phyloP scores from a whole-genome alignment of 495 filamentous ascomycete species.

The Aspergillus wentii region DNA sequence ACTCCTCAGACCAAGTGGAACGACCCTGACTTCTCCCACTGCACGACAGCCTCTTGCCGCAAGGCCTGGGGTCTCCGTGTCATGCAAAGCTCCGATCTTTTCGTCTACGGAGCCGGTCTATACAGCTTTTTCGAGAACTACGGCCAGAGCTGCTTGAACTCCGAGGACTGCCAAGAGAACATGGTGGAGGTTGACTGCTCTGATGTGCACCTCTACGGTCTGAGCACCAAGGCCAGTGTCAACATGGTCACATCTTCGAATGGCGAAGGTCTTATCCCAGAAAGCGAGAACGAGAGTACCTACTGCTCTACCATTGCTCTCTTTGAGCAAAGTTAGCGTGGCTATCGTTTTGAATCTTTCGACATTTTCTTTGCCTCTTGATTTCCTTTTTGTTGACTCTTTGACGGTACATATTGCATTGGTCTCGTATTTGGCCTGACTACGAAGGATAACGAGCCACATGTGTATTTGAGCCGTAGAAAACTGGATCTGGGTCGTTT shows the following conservation, averaged over 20 bases:
- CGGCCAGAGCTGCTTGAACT: conserved; percentile 66
- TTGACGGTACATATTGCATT: too few relatives aligned
- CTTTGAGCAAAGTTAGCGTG: conserved; percentile 47
- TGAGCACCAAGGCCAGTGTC: conserved; percentile 82
- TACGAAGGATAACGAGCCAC: neutral
- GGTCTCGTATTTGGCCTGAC: neutral
- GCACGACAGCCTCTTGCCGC: conserved; percentile 59
- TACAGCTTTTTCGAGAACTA: conserved; percentile 93
- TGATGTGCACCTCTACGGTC: conserved; percentile 66
- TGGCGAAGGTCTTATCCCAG: conserved; percentile 47
- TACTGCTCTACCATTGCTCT: conserved; percentile 73
- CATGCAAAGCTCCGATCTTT: conserved; percentile 59
- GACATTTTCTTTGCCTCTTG: conserved; percentile 1
- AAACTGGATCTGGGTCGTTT: too few relatives aligned
- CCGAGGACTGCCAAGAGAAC: conserved; percentile 76
- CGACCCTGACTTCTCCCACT: conserved; percentile 71
- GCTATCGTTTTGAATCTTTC: neutral
- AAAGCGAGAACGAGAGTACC: conserved; percentile 63
- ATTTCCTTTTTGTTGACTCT: too few relatives aligned
- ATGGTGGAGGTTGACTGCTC: conserved; percentile 80
- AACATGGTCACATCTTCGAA: conserved; percentile 71
- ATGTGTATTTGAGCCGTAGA: too few relatives aligned
- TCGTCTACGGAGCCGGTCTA: conserved; percentile 72
- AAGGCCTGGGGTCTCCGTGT: conserved; percentile 86
- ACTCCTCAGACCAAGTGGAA: conserved; percentile 54